A percentile compares a stretch with the other conserved stretches of the same genome.
Evolutionary conservation across 192 early-diverging fungal genomes (phyloP).

Genomic region (Linnemannia zychae): DNA sequence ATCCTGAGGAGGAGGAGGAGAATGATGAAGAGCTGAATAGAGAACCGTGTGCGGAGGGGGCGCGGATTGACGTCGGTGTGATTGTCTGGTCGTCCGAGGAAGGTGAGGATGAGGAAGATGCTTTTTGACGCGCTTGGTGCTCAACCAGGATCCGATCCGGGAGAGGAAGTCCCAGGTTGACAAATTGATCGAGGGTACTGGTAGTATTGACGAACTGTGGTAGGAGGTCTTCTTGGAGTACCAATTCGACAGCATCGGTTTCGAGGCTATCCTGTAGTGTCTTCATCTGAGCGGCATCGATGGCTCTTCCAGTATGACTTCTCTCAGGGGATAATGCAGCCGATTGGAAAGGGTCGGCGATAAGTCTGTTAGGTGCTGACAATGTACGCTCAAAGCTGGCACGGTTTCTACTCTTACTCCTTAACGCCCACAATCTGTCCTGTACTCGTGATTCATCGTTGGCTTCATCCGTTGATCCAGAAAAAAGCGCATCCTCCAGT

Average conservation of each 20-base stretch:
- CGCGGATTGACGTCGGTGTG: neutral
- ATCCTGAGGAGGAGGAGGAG: neutral
- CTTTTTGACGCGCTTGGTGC: neutral
- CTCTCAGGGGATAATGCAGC: neutral
- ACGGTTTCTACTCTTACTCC: conserved; percentile 32
- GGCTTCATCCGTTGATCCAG: neutral
- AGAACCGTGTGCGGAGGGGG: conserved; percentile 8
- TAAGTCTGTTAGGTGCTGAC: neutral
- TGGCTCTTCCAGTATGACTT: neutral
- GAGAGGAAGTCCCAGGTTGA: conserved; percentile 16
- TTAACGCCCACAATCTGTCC: conserved; percentile 7
- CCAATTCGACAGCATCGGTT: conserved; percentile 18
- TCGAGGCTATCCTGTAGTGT: conserved; percentile 3
- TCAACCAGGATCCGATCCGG: conserved; percentile 11
- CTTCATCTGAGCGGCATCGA: neutral
- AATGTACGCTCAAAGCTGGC: conserved; percentile 19
- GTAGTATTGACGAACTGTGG: conserved; percentile 30
- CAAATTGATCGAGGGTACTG: conserved; percentile 9
- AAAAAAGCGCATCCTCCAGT: conserved; percentile 20
- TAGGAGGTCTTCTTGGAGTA: conserved; percentile 22
- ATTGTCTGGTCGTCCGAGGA: neutral
- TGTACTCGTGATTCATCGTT: neutral
- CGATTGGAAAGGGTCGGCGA: neutral
- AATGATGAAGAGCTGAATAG: neutral
- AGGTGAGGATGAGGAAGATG: neutral